Evolutionary conservation across 495 filamentous ascomycete genomes (phyloP), one percentile per base, ranked within the genome.

Genomic region (Aspergillus diversus): DNA sequence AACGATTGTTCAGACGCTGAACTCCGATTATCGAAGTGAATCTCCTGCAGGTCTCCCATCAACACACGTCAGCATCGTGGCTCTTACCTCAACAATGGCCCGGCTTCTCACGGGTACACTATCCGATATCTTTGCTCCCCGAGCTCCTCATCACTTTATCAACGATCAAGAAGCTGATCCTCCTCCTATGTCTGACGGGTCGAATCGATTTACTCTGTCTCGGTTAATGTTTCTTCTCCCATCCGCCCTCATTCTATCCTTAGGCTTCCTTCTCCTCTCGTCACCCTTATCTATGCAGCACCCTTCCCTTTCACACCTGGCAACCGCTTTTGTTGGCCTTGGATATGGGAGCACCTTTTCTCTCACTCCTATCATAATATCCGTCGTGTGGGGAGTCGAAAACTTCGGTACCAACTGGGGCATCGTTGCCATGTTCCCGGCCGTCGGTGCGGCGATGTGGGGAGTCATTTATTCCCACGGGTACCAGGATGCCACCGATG

Each of bases 401-500:
- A 99, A 98, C 74, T 98, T 98, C 73, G 95, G 91, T 61, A 99
- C 95, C 3, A 98, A 99, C 67, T 99, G 94, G 89, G 95, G 95
- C 13, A 92, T 97, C 62, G 88, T 99, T 15, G 91, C 91, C 37
- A 91, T 96, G 79, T 89, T 93, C 53, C 95, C 95, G 8, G 95
- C 93, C 2, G 73, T 86, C 3, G 94, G 94, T 0, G 92, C 93
- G 0, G 89, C 91, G 0, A 79, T 93, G 9, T 99, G 92, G 92
- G 91, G 95, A 0, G 66, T 91, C 5, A 75, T 97, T 12, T 99
- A 97, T 70, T 88, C 88, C 7, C 83, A 78, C 0, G 88, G 91
- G 5, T 99, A 97, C 73, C 88, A 97, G 71, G 78, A 81, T 33
- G 88, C 82, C 0, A 75, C 83, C 11, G 75, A 78, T 57, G 67